phyloP scores from a whole-genome alignment of 2,329 filamentous ascomycete genomes.

The Cladosporium sp. region DNA sequence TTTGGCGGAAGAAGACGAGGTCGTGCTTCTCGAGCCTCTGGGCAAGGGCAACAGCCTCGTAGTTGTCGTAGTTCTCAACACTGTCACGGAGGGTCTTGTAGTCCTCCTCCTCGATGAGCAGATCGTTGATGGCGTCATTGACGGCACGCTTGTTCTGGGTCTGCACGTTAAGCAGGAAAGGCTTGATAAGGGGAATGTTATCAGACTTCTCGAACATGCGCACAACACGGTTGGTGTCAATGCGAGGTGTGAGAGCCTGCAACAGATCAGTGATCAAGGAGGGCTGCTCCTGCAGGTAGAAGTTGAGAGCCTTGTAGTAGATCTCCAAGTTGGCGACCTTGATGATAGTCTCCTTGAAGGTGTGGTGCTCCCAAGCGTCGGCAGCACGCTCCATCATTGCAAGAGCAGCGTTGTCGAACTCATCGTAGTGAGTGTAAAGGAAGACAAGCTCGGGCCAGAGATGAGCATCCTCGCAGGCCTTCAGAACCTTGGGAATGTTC shows the following conservation, averaged over 20 bases:
- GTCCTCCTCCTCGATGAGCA: conserved; percentile 97
- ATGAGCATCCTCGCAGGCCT: conserved; percentile 88
- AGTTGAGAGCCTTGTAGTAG: conserved; percentile 95
- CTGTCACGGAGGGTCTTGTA: conserved; percentile 98
- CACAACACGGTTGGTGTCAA: conserved; percentile 98
- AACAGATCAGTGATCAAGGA: conserved; percentile 93
- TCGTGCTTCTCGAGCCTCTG: conserved; percentile 95
- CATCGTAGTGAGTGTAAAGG: conserved; percentile 92
- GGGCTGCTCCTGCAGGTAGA: conserved; percentile 96
- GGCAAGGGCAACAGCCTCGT: conserved; percentile 90
- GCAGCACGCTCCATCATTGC: conserved; percentile 97
- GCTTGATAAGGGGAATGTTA: conserved; percentile 97
- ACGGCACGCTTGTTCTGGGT: conserved; percentile 96
- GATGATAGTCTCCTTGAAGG: conserved; percentile 97
- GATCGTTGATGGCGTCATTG: conserved; percentile 96
- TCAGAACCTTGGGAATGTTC: conserved; percentile 97
- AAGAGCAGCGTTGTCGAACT: conserved; percentile 94
- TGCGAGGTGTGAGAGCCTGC: conserved; percentile 85
- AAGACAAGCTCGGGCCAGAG: conserved; percentile 98
- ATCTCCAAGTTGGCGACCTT: conserved; percentile 99
- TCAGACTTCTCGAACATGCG: conserved; percentile 99
- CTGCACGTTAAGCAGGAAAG: conserved; percentile 95
- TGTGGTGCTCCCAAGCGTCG: conserved; percentile 98
- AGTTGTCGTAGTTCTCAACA: conserved; percentile 98
- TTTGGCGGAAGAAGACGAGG: conserved; percentile 98